phyloP scores from a whole-genome alignment of 805 yeast genomes.

The Lachancea mirantina region DNA sequence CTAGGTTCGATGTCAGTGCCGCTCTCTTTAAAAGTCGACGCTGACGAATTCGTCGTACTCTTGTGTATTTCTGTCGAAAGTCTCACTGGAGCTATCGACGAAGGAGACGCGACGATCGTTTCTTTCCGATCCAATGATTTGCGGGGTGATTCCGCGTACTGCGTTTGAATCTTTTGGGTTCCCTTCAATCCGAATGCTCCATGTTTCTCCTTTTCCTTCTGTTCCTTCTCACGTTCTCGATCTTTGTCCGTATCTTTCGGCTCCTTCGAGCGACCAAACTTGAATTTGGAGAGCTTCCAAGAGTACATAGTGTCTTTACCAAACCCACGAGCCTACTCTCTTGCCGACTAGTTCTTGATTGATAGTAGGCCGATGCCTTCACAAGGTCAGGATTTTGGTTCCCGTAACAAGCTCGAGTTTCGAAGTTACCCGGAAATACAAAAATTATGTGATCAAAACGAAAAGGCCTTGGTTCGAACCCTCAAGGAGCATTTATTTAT shows the following conservation, averaged over 20 bases:
- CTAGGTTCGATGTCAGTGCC: constrained; percentile 2
- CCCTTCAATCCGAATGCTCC: constrained; percentile 11
- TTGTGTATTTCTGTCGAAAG: constrained; percentile 19
- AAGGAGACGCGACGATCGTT: constrained; percentile 25
- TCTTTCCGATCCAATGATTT: constrained; percentile 21
- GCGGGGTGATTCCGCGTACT: constrained; percentile 8
- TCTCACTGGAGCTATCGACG: constrained; percentile 22
- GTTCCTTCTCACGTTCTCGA: constrained; percentile 12
- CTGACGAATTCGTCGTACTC: constrained; percentile 12
- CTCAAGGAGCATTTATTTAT: too few relatives aligned
- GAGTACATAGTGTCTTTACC: too few relatives aligned
- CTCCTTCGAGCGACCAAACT: constrained; percentile 30
- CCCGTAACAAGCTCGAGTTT: too few relatives aligned
- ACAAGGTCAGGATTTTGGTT: too few relatives aligned
- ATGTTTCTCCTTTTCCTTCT: constrained; percentile 11
- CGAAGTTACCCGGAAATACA: too few relatives aligned
- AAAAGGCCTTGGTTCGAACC: too few relatives aligned
- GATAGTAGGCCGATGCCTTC: too few relatives aligned
- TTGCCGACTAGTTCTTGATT: too few relatives aligned
- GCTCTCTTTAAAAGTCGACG: constrained; percentile 13
- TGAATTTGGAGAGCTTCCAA: constrained; percentile 29
- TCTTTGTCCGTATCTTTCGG: constrained; percentile 23
- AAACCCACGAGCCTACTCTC: too few relatives aligned
- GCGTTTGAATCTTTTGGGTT: constrained; percentile 6
- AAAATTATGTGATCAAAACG: too few relatives aligned